Evolutionary conservation across 2,329 filamentous ascomycete species (phyloP).

Genomic region (Cryphonectria naterciae): DNA sequence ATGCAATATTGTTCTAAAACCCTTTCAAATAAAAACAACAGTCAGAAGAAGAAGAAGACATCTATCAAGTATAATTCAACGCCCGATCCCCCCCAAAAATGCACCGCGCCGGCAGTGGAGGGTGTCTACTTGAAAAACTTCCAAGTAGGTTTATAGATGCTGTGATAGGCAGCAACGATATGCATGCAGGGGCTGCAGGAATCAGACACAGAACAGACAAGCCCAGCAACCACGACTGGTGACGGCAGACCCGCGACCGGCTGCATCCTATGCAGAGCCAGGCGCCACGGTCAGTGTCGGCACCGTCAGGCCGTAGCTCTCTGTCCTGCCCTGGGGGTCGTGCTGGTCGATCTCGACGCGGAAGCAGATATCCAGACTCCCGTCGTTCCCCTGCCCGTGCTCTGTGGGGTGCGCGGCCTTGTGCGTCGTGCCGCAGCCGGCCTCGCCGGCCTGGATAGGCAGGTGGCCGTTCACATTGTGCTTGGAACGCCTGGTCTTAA

Average conservation of each 20-base stretch:
- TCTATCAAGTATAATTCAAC: neutral
- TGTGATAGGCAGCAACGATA: conserved; percentile 9
- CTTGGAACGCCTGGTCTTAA: conserved; percentile 43
- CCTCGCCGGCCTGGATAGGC: conserved; percentile 75
- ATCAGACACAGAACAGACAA: neutral
- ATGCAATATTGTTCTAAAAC: neutral
- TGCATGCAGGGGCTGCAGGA: neutral
- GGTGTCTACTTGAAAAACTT: neutral
- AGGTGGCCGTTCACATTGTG: conserved; percentile 61
- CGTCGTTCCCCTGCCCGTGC: conserved; percentile 60
- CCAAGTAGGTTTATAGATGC: conserved; percentile 18
- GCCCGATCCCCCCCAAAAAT: neutral
- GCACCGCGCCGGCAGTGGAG: neutral
- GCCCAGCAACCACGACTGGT: neutral
- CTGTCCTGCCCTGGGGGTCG: conserved; percentile 77
- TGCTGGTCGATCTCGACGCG: conserved; percentile 87
- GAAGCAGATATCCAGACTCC: conserved; percentile 78
- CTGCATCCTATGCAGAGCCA: neutral
- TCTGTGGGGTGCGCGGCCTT: conserved; percentile 64
- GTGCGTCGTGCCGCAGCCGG: conserved; percentile 77
- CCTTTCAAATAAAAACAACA: no score
- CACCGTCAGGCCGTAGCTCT: conserved; percentile 84
- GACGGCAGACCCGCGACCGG: neutral
- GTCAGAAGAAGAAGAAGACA: neutral
- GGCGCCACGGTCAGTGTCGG: conserved; percentile 59